phyloP scores from a whole-genome alignment of 371 early-diverging fungal genomes.

The Syncephalastrum monosporum region DNA sequence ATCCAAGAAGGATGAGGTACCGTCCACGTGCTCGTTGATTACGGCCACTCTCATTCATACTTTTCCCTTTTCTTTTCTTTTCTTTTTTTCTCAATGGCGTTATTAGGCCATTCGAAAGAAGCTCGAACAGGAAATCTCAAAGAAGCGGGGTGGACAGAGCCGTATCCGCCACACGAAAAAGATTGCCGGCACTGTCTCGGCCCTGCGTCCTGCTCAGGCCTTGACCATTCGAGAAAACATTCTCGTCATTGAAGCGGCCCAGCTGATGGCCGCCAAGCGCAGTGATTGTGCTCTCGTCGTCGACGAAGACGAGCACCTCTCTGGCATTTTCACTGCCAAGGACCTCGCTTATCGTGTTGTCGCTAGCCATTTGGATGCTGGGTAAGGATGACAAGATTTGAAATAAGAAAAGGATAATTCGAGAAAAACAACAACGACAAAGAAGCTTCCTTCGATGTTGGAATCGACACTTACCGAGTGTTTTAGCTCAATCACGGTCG shows the following conservation, averaged over 20 bases:
- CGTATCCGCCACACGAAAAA: constrained; percentile 36
- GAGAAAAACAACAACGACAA: too few species aligned
- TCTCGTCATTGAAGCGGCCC: constrained; percentile 86
- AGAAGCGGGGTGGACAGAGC: constrained; percentile 47
- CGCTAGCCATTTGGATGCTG: constrained; percentile 45
- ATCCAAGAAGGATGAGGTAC: constrained; percentile 44
- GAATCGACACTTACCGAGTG: neutral
- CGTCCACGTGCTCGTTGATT: neutral
- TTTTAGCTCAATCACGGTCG: constrained; percentile 69
- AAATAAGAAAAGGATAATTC: neutral
- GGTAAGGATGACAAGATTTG: constrained; percentile 19
- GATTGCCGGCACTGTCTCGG: constrained; percentile 82
- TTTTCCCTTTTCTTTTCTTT: too few species aligned
- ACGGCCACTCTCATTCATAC: neutral
- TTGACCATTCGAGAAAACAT: constrained; percentile 84
- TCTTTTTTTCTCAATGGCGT: neutral
- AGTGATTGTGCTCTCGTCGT: constrained; percentile 89
- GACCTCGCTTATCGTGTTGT: constrained; percentile 53
- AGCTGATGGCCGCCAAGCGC: constrained; percentile 94
- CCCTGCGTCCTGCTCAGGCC: constrained; percentile 80
- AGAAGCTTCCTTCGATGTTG: too few species aligned
- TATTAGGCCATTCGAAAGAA: constrained; percentile 67
- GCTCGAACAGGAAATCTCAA: constrained; percentile 66
- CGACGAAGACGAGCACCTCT: constrained; percentile 81
- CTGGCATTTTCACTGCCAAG: constrained; percentile 86